Evolutionary conservation across 73 alveolate species (phyloP).

Genomic region (Paramecium pentaurelia): DNA sequence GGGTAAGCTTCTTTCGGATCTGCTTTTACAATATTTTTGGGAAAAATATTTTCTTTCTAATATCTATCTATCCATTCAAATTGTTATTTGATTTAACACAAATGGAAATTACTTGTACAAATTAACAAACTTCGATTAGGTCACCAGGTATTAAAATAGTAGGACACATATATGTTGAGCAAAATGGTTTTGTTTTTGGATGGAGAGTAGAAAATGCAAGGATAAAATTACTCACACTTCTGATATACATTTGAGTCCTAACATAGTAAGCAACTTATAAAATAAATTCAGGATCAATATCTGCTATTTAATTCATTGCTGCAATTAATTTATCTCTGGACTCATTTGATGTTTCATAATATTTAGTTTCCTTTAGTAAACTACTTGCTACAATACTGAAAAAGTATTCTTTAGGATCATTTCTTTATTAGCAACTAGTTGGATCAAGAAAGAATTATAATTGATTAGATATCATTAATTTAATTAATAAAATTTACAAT

Average conservation of each 20-base stretch:
- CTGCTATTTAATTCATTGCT: slow-evolving; percentile 9
- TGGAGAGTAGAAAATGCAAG: slow-evolving; percentile 53
- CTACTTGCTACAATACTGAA: not conserved
- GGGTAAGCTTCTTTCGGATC: slow-evolving; percentile 32
- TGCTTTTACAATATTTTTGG: slow-evolving; percentile 29
- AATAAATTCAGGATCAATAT: slow-evolving; percentile 62
- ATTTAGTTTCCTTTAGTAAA: slow-evolving; percentile 1
- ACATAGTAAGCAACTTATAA: slow-evolving; percentile 52
- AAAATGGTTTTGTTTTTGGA: slow-evolving; percentile 40
- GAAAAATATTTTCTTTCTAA: not conserved
- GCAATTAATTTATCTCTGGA: slow-evolving; percentile 1
- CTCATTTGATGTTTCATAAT: not conserved
- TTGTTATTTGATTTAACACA: not conserved
- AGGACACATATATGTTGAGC: slow-evolving; percentile 47
- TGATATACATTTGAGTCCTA: slow-evolving; percentile 62
- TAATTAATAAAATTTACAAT: not conserved
- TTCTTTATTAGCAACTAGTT: not conserved
- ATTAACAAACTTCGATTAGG: slow-evolving; percentile 53
- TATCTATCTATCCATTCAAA: not conserved
- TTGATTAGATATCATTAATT: not conserved
- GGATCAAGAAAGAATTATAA: not conserved
- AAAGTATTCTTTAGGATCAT: not conserved
- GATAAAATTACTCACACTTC: slow-evolving; percentile 62
- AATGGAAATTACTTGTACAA: not conserved
- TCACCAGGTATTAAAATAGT: slow-evolving; percentile 56